Evolutionary conservation across 805 yeast genomes (phyloP).

Genomic region (Metschnikowia henanensis): DNA sequence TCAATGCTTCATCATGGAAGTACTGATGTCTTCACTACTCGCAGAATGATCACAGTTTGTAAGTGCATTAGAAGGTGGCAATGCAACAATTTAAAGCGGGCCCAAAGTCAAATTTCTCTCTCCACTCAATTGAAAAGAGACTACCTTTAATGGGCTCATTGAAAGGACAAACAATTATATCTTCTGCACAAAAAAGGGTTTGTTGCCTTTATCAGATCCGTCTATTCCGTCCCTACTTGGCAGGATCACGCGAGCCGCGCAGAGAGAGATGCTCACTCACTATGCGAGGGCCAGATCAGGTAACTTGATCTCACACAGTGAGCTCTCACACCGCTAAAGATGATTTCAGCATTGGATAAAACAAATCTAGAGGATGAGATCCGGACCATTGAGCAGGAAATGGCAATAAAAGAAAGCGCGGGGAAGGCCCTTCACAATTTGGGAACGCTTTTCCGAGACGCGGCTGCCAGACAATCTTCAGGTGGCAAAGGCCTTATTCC

Average conservation of each 20-base stretch:
- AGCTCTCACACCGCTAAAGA: background rate
- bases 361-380: background rate
- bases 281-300: background rate
- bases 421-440: constrained; percentile 7
- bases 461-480: constrained; percentile 16
- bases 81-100: no score
- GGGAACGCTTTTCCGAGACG: constrained; percentile 23
- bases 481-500: constrained; percentile 11
- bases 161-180: no score
- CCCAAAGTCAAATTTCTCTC: no score
- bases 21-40: no score
- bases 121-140: no score
- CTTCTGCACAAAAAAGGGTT: no score
- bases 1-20: no score
- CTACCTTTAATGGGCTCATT: no score
- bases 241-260: background rate
- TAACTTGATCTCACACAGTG: background rate
- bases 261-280: background rate
- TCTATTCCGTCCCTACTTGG: background rate
- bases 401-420: background rate
- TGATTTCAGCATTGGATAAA: background rate
- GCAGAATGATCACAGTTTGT: no score
- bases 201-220: no score
- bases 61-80: no score
- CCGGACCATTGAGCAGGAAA: constrained; percentile 3